Base-by-base conservation (phyloP, 2,329 filamentous ascomycete species). In the Aureobasidium sp. region DNA sequence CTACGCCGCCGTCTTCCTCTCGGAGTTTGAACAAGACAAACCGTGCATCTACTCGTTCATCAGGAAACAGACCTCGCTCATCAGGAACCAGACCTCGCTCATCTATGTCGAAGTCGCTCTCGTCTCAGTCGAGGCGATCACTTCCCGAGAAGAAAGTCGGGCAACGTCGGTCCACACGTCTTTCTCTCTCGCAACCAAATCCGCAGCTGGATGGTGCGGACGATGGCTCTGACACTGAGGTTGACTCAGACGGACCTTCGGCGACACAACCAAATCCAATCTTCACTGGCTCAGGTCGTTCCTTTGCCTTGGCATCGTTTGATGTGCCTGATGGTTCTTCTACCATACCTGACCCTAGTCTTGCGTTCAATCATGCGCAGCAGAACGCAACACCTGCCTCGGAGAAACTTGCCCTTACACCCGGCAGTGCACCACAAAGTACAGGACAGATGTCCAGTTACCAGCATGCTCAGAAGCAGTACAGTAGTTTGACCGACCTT, bases 311-410 rank as follows among this genome's bases (percentile, higher is more conserved):
- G 26, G 10, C 46, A 2, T 46, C 53, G 7, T 46, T 26, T 5
- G 29, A 27, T 26, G 26, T 60, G 2, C 46, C 36, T 9, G 57
- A 41, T 36, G 57, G 36, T 6, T 60, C 57, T 32, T 60, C 46
- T n/a, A 60, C 57, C 6, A 60, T 60, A 50, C 57, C 46, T 9
- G 57, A 51, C 15, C 57, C 57, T 17, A 60, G 57, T 51, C 57
- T 60, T 32, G 57, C 57, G 6, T 27, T 59, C 10, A 27, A 39
- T 9, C 34, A 47, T 34, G 13, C 42, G 55, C 55, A 59, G 55
- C 55, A 59, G 20, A 59, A 59, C 3, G 46, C 26, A 42, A 51
- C 57, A 20, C 46, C 57, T 9, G 15, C 4, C 3, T 42, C 46
- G 13, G 46, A n/a, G 8, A 47, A 29, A 41, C 46, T 26, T 41